Evolutionary conservation across 2,329 filamentous ascomycete genomes (phyloP).

Genomic region (Fusarium pseudograminearum): DNA sequence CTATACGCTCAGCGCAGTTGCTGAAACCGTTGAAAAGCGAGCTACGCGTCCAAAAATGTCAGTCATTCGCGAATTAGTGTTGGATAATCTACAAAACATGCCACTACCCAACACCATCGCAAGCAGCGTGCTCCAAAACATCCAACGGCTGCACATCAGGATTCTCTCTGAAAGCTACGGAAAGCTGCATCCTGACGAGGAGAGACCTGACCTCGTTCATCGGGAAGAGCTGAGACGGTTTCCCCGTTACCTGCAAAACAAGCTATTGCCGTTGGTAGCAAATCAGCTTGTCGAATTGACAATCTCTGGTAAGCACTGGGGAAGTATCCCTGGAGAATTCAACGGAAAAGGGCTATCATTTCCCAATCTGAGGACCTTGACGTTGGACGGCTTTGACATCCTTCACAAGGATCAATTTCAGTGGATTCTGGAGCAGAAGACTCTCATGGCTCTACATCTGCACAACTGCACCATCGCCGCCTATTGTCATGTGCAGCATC

Average conservation of each 20-base stretch:
- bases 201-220: slow-evolving; percentile 6
- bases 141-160: neutral
- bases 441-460: slow-evolving; percentile 19
- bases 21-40: neutral
- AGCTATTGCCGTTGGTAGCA: slow-evolving; percentile 25
- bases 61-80: neutral
- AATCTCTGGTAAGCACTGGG: slow-evolving; percentile 36
- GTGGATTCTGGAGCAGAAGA: slow-evolving; percentile 38
- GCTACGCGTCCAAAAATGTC: neutral
- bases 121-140: too few species aligned
- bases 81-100: neutral
- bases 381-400: slow-evolving; percentile 25
- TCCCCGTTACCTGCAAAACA: slow-evolving; percentile 37
- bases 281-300: slow-evolving; percentile 39
- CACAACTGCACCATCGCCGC: slow-evolving; percentile 26
- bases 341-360: slow-evolving; percentile 37
- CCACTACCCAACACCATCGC: neutral
- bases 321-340: slow-evolving; percentile 37
- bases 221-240: slow-evolving; percentile 29
- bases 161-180: neutral
- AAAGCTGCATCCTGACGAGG: neutral
- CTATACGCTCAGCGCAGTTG: neutral
- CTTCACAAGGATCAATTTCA: slow-evolving; percentile 42
- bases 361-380: slow-evolving; percentile 34
- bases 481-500: neutral